Base-by-base conservation (phyloP, 2,329 filamentous ascomycete genomes). In the Xylaria sp. region DNA sequence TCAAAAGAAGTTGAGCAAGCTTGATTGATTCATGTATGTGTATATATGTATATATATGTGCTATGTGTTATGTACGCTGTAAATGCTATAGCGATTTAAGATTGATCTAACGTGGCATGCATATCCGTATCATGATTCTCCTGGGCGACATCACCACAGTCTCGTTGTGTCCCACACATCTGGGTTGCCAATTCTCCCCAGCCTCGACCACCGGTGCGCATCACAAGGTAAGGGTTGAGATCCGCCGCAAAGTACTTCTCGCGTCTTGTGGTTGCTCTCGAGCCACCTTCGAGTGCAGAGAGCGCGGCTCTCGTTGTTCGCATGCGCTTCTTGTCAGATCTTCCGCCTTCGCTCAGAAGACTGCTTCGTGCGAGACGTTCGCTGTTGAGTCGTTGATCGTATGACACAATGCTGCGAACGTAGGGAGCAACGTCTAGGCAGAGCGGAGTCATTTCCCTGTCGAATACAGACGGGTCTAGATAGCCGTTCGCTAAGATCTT, bases 361-460 rank as follows among this genome's bases (percentile, higher is more conserved):
- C 84, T 88, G 71, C 88, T 89, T 10, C 92, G 79, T 20, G 86
- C 85, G 7, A 87, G 78, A 11, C 93, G 87, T 71, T 93, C 88
- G 69, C 88, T 83, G 75, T 93, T 91, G 1, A 96, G 85, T 0
- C 84, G 85, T 23, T 89, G 82, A 74, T 98, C 95, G 76, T 91
- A 92, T 0, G 89, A 85, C 1, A 95, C 89, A 68, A 99, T 98
- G 44, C 87, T 86, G 11, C 97, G 92, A n/a, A 98, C 88, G 78
- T 93, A 98, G 0, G 97, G 96, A 0, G 94, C 94, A 1, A 98
- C 84, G 71, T 99, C 96, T 13, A 90, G 82, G 0, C 88, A 85
- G 38, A 97, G 88, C 23, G 90, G 83, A 0, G 80, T 78, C 74
- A 92, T 82, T 0, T 89, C 89, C 51, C 92, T 88, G 74, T 97